phyloP scores from a whole-genome alignment of 2,329 filamentous ascomycete species.

The Arachnomyces sp. region DNA sequence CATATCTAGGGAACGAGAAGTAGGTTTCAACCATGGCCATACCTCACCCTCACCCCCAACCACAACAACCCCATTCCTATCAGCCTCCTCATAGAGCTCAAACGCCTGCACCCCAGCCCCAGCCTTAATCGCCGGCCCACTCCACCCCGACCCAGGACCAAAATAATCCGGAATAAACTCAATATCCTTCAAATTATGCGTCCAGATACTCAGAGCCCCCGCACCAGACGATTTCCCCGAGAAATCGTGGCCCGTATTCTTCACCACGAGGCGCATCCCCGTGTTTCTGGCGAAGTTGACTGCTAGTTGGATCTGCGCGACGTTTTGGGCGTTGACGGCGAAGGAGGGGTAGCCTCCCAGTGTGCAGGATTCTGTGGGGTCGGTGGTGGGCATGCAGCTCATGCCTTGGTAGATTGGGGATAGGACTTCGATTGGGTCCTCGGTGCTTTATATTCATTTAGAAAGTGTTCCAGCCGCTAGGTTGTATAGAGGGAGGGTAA shows the following conservation, averaged over 20 bases:
- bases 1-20: constrained; percentile 43
- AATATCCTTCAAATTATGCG: constrained; percentile 23
- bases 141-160: constrained; percentile 27
- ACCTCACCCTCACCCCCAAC: constrained; percentile 40
- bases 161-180: constrained; percentile 10
- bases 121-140: constrained; percentile 44
- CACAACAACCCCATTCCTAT: constrained; percentile 38
- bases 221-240: constrained; percentile 53
- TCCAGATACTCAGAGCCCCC: constrained; percentile 35
- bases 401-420: too few relatives aligned
- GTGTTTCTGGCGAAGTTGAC: constrained; percentile 37
- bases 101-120: constrained; percentile 45
- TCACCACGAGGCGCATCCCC: constrained; percentile 44
- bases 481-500: too few relatives aligned
- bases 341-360: constrained; percentile 25
- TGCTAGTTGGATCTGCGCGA: constrained; percentile 18
- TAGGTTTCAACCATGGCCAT: too few relatives aligned
- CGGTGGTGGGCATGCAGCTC: too few relatives aligned
- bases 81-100: constrained; percentile 40
- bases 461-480: too few relatives aligned
- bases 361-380: too few relatives aligned
- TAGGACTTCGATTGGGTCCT: too few relatives aligned
- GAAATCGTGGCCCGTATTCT: constrained; percentile 35
- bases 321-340: constrained; percentile 26
- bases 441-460: too few relatives aligned